A percentile compares a stretch with the other conserved stretches of the same genome.
Conservation (phyloP, 2,329 filamentous ascomycete species). For the Boeremia exigua region DNA sequence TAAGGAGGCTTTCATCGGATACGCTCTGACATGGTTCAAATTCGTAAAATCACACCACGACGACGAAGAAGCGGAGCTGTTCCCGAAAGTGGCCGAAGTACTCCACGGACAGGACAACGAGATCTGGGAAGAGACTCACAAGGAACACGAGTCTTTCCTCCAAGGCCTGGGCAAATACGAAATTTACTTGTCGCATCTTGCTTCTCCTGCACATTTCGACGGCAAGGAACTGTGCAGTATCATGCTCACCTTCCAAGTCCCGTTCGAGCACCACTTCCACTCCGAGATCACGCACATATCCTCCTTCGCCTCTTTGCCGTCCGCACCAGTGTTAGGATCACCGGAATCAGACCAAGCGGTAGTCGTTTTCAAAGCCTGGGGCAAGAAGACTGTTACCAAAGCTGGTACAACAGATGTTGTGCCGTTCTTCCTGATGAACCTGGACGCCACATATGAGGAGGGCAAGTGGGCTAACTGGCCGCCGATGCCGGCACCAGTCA, state of each 20-base stretch:
- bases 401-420: constrained; percentile 65
- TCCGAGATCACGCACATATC: constrained; percentile 43
- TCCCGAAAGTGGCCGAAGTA: constrained; percentile 42
- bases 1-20: constrained; percentile 46
- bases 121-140: constrained; percentile 42
- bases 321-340: constrained; percentile 55
- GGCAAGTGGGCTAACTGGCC: constrained; percentile 69
- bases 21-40: constrained; percentile 42
- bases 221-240: constrained; percentile 30
- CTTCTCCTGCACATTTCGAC: constrained; percentile 30
- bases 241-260: constrained; percentile 36
- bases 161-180: constrained; percentile 32
- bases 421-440: constrained; percentile 69
- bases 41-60: constrained; percentile 47
- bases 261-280: constrained; percentile 43
- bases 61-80: constrained; percentile 46
- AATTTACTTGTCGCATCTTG: constrained; percentile 30
- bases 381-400: constrained; percentile 68
- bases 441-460: constrained; percentile 65
- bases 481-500: constrained; percentile 66
- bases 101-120: constrained; percentile 25
- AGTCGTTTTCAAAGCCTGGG: constrained; percentile 65
- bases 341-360: constrained; percentile 55
- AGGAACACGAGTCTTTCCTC: constrained; percentile 45
- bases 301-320: constrained; percentile 54